Base-by-base conservation (phyloP, 2,329 filamentous ascomycete genomes). In the Lomentospora prolificans region DNA sequence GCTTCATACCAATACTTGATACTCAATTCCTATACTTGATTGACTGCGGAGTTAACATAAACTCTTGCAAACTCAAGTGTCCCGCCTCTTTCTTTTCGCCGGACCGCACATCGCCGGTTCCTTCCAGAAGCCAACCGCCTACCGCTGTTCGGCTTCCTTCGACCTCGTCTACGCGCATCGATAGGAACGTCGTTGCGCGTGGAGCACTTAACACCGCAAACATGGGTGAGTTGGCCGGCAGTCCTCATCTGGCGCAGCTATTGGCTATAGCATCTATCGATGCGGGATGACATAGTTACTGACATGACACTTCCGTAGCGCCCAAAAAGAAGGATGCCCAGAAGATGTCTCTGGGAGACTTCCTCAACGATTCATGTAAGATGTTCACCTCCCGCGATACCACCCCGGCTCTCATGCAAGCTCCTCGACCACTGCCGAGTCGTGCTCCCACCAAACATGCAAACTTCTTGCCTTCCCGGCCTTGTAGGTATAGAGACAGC, bases 331-430 rank as follows among this genome's bases (percentile, higher is more conserved):
- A 90, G 78, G 86, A 95, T 76, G 80, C 84, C 73, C 87, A 95
- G 84, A 99, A 95, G 81, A 92, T 99, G 88, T 90, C 89, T 79
- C 85, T 97, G 70, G 89, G 90, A 80, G 89, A 90, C 75, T 99
- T 99, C 82, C 82, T 99, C 79, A 81, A 81, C 70, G 90, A 96
- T 73, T 82, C 90, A 74, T 86, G 92, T 55, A 55, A 48, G 53
- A 22, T 28, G 10, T 22, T 30, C 48, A 19, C 22, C n/a, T n/a
- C n/a, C n/a, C n/a, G n/a, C n/a, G n/a, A n/a, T n/a, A n/a, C n/a
- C n/a, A n/a, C n/a, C n/a, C n/a, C n/a, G n/a, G n/a, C n/a, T n/a
- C n/a, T n/a, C n/a, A n/a, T n/a, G n/a, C n/a, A n/a, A n/a, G n/a
- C n/a, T n/a, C n/a, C n/a, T n/a, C n/a, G n/a, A n/a, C n/a, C n/a